phyloP scores from a whole-genome alignment of 2,329 filamentous ascomycete genomes.

The Curvularia sp. region DNA sequence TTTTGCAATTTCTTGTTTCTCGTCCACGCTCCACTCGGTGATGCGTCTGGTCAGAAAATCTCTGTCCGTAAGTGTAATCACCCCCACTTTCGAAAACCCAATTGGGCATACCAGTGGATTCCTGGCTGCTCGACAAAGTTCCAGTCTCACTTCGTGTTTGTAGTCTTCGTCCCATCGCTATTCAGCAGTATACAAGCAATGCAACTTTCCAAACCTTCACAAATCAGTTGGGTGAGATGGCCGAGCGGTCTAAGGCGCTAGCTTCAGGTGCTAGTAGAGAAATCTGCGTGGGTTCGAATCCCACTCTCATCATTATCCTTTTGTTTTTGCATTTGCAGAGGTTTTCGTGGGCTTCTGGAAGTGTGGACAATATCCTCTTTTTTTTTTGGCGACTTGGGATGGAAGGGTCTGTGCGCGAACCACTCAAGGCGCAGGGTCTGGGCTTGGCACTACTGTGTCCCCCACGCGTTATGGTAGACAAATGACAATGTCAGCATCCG shows the following conservation, averaged over 20 bases:
- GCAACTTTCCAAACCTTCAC: not conserved
- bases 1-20: not conserved
- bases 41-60: not conserved
- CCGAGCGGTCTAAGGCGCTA: slow-evolving; percentile 50
- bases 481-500: not conserved
- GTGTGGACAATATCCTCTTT: not conserved
- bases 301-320: slow-evolving; percentile 48
- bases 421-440: slow-evolving; percentile 1
- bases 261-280: slow-evolving; percentile 51
- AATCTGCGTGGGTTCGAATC: slow-evolving; percentile 52
- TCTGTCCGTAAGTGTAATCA: not conserved
- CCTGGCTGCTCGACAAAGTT: not conserved
- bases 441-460: slow-evolving; percentile 2
- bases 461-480: not conserved
- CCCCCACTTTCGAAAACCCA: not conserved
- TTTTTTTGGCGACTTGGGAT: slow-evolving; percentile 3
- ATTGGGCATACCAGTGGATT: not conserved
- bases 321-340: slow-evolving; percentile 21
- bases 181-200: not conserved
- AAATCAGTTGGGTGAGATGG: slow-evolving; percentile 30
- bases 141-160: not conserved
- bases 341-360: not conserved
- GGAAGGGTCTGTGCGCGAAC: slow-evolving; percentile 1
- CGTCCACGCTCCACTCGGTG: not conserved
- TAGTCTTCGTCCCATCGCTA: not conserved